Evolutionary conservation across 495 filamentous ascomycete species (phyloP), one percentile per base, ranked within the genome.

Genomic region (Hypoxylon fragiforme): DNA sequence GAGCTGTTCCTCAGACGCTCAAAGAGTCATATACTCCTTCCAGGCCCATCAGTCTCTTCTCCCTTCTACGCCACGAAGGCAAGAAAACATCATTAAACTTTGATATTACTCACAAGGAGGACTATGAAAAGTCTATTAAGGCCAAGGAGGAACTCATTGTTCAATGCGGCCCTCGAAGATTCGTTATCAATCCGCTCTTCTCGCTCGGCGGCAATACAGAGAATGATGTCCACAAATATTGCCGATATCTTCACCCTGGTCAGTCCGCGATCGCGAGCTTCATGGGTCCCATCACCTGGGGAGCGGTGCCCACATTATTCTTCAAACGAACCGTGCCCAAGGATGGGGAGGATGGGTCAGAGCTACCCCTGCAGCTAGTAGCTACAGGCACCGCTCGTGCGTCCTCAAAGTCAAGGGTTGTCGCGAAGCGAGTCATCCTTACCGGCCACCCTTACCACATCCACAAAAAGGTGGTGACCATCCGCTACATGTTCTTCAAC

Each of bases 401-500:
- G 0, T 86, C 91, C 3, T 90, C 89, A 8, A 87, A 83, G 7
- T 73, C 76, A 21, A 87, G 95, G 34, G 86, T 97, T 13, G 83
- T 97, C 44, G 91, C 92, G 54, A 98, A 98, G 73, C 86, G 94
- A 45, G 85, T 94, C 56, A 91, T 97, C 53, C 79, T 98, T 46
- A 96, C 94, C 0, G 94, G 94, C 31, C 94, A 97, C 68, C 92
- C 95, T 0, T 96, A 88, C 76, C 97, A 98, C 77, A 97, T 98
- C 62, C 92, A 98, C 81, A 94, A 92, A 76, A 90, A 88, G 70
- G 75, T 97, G 18, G 95, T 97, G 46, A 97, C 95, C 1, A 84
- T 98, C 16, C 86, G 94, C 18, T 97, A 97, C 80, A 97, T 98
- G 94, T 98, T 98, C 79, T 98, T 98, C 82, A 95, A 96, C 72